phyloP scores from a whole-genome alignment of 2,329 filamentous ascomycete species.

The Colletotrichum noveboracense region DNA sequence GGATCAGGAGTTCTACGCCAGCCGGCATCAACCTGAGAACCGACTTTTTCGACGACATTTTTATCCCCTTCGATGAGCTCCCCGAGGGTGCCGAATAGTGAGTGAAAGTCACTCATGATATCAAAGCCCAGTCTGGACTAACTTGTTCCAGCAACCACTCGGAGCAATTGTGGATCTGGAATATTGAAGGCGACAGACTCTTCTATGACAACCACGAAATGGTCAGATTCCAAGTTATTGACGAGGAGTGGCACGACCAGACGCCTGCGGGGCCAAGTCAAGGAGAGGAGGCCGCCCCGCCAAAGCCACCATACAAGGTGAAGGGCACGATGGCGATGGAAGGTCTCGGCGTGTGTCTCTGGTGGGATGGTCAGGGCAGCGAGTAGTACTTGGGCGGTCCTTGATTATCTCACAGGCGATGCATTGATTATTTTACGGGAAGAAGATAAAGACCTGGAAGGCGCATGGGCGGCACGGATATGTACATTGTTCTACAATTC shows the following conservation, averaged over 20 bases:
- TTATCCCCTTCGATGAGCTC: constrained; percentile 75
- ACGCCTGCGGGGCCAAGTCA: constrained; percentile 72
- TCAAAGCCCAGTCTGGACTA: constrained; percentile 16
- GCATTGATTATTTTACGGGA: background rate
- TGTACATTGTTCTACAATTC: constrained; percentile 21
- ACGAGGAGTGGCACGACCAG: constrained; percentile 92
- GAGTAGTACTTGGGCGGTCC: background rate
- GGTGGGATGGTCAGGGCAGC: constrained; percentile 56
- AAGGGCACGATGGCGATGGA: constrained; percentile 68
- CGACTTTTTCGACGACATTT: constrained; percentile 94
- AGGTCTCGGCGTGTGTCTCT: constrained; percentile 66
- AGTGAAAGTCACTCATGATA: constrained; percentile 34
- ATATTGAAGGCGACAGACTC: constrained; percentile 73
- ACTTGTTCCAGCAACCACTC: constrained; percentile 64
- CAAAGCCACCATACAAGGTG: constrained; percentile 75
- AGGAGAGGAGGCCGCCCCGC: constrained; percentile 63
- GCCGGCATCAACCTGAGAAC: constrained; percentile 80
- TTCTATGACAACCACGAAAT: constrained; percentile 92
- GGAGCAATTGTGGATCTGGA: constrained; percentile 87
- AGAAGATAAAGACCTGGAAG: background rate
- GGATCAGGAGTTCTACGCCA: constrained; percentile 76
- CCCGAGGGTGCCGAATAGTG: constrained; percentile 81
- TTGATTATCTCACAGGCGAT: background rate
- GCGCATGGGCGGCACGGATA: background rate
- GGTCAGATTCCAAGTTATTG: constrained; percentile 83